Conservation (phyloP, 1,284 basidiomycete genomes). For the Boletus smithii region DNA sequence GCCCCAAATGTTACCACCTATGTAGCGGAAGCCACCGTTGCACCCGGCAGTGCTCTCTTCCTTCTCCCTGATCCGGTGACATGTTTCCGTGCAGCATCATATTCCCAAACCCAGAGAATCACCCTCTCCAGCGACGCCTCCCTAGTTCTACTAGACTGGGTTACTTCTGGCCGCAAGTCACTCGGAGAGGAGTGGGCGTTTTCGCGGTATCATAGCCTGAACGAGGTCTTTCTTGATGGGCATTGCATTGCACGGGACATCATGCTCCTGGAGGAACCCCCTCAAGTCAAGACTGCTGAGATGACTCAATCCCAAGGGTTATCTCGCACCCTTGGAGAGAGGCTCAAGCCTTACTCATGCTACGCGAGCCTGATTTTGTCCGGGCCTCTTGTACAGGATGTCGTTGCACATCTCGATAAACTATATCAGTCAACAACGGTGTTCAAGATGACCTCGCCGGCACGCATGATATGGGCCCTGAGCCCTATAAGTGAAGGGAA, state of each 20-base stretch:
- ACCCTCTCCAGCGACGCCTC: constrained; percentile 60
- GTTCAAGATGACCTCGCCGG: constrained; percentile 51
- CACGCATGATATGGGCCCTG: constrained; percentile 76
- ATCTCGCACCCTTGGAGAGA: constrained; percentile 52
- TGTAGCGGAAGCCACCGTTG: constrained; percentile 54
- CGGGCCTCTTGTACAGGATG: constrained; percentile 53
- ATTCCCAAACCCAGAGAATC: constrained; percentile 78
- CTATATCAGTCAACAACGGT: constrained; percentile 60
- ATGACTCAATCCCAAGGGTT: constrained; percentile 22
- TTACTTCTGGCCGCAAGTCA: constrained; percentile 79
- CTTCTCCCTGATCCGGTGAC: constrained; percentile 90
- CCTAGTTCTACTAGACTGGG: constrained; percentile 81
- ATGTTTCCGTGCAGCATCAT: constrained; percentile 83
- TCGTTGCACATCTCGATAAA: constrained; percentile 45
- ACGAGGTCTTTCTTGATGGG: constrained; percentile 74
- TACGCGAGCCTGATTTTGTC: constrained; percentile 80
- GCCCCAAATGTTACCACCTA: constrained; percentile 43
- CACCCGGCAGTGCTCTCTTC: constrained; percentile 56
- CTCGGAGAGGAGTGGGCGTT: constrained; percentile 90
- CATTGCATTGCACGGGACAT: constrained; percentile 71
- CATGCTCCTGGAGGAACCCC: constrained; percentile 62
- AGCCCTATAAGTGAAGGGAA: constrained; percentile 46
- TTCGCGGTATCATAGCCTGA: constrained; percentile 77
- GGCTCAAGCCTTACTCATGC: constrained; percentile 75
- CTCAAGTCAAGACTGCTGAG: too few relatives aligned